Conservation (phyloP, 306 rosid genomes). For the Prosopis cineraria region DNA sequence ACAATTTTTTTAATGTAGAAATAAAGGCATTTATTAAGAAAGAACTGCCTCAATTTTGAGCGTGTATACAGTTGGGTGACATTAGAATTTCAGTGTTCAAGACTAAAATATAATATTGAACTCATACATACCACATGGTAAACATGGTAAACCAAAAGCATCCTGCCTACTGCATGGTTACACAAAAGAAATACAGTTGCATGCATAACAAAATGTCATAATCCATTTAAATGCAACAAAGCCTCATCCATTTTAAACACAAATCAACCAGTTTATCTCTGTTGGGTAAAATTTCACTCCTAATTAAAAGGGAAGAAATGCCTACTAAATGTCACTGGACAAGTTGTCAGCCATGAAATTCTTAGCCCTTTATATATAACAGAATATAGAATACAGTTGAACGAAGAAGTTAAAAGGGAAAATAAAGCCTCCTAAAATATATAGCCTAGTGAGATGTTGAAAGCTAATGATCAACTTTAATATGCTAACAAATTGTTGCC, state of each 20-base stretch:
- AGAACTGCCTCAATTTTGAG: neutral
- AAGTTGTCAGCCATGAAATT: neutral
- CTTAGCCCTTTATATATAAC: neutral
- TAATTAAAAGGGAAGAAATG: neutral
- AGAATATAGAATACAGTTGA: neutral
- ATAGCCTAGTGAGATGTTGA: neutral
- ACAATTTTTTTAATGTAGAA: neutral
- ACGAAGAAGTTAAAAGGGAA: neutral
- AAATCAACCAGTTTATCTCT: neutral
- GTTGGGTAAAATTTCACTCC: conserved; percentile 1
- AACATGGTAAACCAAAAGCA: conserved; percentile 7
- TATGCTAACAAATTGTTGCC: neutral
- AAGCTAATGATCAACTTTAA: neutral
- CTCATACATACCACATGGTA: neutral
- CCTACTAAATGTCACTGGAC: neutral
- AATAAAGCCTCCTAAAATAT: neutral
- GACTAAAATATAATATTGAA: neutral
- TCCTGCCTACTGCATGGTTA: neutral
- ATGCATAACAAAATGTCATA: neutral
- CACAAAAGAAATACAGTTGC: neutral
- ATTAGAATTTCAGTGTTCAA: neutral
- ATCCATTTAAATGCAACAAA: neutral
- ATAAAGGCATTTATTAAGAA: neutral
- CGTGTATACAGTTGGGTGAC: neutral
- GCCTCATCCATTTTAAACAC: neutral